A percentile compares a stretch with the other conserved stretches of the same genome.
Evolutionary conservation across 169 alveolate species (phyloP).

Genomic region (Plasmodium gonderi): DNA sequence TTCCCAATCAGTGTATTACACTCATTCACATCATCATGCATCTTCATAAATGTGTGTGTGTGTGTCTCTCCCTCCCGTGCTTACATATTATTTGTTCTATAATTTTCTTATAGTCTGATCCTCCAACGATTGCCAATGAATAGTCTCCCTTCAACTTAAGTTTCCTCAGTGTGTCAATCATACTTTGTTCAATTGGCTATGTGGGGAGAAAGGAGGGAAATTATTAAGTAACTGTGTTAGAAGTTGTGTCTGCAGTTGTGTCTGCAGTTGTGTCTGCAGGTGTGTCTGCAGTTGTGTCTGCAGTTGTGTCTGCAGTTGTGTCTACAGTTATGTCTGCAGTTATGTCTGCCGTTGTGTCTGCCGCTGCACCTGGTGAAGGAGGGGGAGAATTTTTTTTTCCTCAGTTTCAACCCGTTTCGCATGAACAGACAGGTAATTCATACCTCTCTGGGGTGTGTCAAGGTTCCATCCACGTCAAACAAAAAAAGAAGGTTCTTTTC

Average conservation of each 20-base stretch:
- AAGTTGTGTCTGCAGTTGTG: background rate
- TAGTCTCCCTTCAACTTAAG: conserved; percentile 41
- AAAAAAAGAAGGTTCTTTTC: conserved; percentile 26
- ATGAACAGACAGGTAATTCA: background rate
- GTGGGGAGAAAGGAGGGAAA: too few species aligned
- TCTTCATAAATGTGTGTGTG: too few species aligned
- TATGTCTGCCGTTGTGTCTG: too few species aligned
- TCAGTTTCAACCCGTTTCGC: too few species aligned
- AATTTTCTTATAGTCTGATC: conserved; percentile 88
- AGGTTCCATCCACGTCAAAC: conserved; percentile 95
- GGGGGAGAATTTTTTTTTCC: too few species aligned
- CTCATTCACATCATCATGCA: too few species aligned
- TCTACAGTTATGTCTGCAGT: too few species aligned
- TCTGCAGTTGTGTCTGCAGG: background rate
- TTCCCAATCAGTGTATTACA: too few species aligned
- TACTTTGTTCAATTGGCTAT: conserved; percentile 79
- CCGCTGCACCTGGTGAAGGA: too few species aligned
- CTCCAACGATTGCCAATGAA: conserved; percentile 88
- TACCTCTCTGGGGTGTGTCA: conserved; percentile 88
- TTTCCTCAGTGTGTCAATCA: conserved; percentile 83
- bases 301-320: too few species aligned
- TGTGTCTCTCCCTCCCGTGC: background rate
- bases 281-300: background rate
- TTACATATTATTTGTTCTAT: conserved; percentile 84
- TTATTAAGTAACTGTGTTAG: too few species aligned